A percentile compares a stretch with the other conserved stretches of the same genome.
These are phyloP conservation scores for Lonicera japonica DNA, from an alignment of 129 eudicot genomes.

Conservation along the genomic window DNA sequence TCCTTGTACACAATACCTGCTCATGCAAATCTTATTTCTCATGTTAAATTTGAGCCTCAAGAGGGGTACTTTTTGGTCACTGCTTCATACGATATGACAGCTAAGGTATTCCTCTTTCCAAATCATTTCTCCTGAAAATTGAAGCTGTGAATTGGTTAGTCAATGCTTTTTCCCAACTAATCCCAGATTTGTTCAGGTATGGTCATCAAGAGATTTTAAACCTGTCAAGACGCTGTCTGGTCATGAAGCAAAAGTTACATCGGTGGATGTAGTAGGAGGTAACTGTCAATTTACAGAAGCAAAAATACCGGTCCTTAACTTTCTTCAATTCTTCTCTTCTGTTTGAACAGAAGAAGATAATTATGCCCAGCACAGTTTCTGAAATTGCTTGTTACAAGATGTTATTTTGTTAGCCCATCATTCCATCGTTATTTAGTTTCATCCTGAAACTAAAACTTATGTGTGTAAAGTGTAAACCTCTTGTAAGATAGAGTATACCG, in stretches of 20 bases:
- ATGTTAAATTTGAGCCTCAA: conserved; percentile 95
- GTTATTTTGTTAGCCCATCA: no score
- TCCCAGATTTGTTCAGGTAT: conserved; percentile 44
- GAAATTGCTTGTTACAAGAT: no score
- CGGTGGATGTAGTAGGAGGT: conserved; percentile 81
- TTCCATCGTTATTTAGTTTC: no score
- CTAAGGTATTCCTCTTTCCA: conserved; percentile 52
- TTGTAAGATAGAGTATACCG: no score
- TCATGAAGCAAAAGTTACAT: conserved; percentile 81
- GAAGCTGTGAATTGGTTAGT: neutral
- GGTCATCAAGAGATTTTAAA: conserved; percentile 91
- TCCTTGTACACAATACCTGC: conserved; percentile 88
- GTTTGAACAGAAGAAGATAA: no score
- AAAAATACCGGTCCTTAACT: neutral
- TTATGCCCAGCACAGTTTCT: no score
- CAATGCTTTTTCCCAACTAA: conserved; percentile 6
- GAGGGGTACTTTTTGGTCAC: conserved; percentile 96
- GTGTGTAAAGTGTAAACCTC: no score
- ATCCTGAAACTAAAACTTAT: no score
- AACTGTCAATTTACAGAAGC: conserved; percentile 1
- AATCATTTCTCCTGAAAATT: neutral
- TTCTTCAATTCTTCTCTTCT: no score
- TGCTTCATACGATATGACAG: conserved; percentile 90
- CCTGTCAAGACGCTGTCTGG: conserved; percentile 87
- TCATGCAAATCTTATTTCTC: conserved; percentile 84